Percentiles rank a stretch among this genome's conserved stretches.
phyloP scores from a whole-genome alignment of 2,329 filamentous ascomycete species.

The Aspergillus puulaauensis region DNA sequence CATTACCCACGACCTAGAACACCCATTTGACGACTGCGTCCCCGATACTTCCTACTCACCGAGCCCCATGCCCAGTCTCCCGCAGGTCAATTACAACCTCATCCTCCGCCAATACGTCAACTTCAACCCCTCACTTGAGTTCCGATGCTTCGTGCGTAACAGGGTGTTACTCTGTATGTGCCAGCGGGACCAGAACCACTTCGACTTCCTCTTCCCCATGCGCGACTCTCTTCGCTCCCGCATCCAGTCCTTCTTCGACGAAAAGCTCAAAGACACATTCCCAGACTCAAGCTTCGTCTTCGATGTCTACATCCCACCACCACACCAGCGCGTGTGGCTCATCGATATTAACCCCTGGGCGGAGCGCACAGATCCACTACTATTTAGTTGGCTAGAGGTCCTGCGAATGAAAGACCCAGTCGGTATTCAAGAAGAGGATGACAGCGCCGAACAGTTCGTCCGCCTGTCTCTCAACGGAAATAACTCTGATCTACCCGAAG shows the following conservation, averaged over 20 bases:
- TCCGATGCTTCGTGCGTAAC: conserved; percentile 90
- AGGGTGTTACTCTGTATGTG: conserved; percentile 77
- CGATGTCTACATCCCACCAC: conserved; percentile 82
- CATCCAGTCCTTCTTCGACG: conserved; percentile 75
- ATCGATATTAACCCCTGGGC: conserved; percentile 98
- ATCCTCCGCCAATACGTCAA: conserved; percentile 85
- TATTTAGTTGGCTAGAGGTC: conserved; percentile 89
- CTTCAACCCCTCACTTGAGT: conserved; percentile 88
- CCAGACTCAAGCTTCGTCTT: conserved; percentile 83
- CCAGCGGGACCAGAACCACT: conserved; percentile 88
- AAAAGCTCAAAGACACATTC: conserved; percentile 72
- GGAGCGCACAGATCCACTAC: conserved; percentile 77
- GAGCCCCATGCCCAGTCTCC: conserved; percentile 16
- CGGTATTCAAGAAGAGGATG: conserved; percentile 34
- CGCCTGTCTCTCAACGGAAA: conserved; percentile 33
- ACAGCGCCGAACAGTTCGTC: conserved; percentile 32
- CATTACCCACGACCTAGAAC: conserved; percentile 87
- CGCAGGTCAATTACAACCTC: conserved; percentile 69
- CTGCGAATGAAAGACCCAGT: conserved; percentile 61
- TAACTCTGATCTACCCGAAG: conserved; percentile 29
- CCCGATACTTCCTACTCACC: conserved; percentile 32
- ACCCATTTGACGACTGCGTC: conserved; percentile 78
- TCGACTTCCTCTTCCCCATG: conserved; percentile 74
- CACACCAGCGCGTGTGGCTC: conserved; percentile 74
- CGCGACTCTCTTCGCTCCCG: conserved; percentile 64